These are phyloP conservation scores for Omphalea diandra DNA, from an alignment of 441 rosid genomes.

Conservation along the genomic window DNA sequence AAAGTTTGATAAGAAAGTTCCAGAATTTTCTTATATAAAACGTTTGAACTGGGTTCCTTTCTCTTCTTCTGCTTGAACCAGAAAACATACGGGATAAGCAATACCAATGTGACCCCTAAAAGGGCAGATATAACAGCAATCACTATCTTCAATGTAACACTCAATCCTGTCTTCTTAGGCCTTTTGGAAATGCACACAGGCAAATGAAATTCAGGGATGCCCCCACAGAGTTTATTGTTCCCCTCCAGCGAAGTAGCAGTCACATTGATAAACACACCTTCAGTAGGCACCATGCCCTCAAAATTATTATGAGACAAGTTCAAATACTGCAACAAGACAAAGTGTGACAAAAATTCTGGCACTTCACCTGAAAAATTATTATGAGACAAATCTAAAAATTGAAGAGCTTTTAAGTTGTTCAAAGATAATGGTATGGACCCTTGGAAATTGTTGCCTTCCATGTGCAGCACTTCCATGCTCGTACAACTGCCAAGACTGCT, in stretches of 20 bases:
- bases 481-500: constrained; percentile 9
- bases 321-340: constrained; percentile 6
- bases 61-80: not conserved
- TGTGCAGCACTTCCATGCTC: constrained; percentile 2
- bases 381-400: constrained; percentile 10
- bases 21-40: not conserved
- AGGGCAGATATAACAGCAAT: not conserved
- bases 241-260: constrained; percentile 10
- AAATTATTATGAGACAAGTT: constrained; percentile 16
- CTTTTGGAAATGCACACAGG: not conserved
- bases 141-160: not conserved
- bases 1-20: constrained; percentile 14
- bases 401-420: not conserved
- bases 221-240: constrained; percentile 8
- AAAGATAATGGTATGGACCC: constrained; percentile 4
- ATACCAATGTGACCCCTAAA: not conserved
- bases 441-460: constrained; percentile 5
- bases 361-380: constrained; percentile 14
- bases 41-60: not conserved
- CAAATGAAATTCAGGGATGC: constrained; percentile 4
- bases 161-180: not conserved
- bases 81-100: not conserved
- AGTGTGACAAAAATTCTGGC: constrained; percentile 5
- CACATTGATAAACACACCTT: not conserved
- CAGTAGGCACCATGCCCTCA: not conserved